Base-by-base conservation (phyloP, 2,329 filamentous ascomycete genomes). In the Apiospora rasikravindrae region DNA sequence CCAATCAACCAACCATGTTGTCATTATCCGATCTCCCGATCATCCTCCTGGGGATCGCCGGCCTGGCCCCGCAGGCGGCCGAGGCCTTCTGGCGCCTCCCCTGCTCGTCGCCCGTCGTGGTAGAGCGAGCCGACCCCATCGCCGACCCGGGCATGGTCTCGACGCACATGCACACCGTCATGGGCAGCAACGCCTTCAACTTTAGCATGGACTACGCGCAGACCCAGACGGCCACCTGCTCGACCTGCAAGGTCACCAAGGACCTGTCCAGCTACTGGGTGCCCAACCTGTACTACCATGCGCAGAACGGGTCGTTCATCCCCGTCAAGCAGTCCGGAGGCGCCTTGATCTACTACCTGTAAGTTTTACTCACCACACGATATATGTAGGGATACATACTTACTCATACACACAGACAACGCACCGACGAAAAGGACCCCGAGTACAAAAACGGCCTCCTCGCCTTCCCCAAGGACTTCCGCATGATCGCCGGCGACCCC, bases 181-280 rank as follows among this genome's bases (percentile, higher is more conserved):
- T 89, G 78, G 90, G 91, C 19, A 90, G 90, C 26, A 89, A 88
- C 74, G 89, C 85, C 10, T 92, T 93, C 78, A 84, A 85, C 53
- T 85, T 88, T 73, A 82, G 80, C 40, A 88, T 89, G 84, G 83
- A 82, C 71, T 91, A 87, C 77, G 82, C 84, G 11, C 82, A 85
- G 47, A 87, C 88, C n/a, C 82, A 84, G 71, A 79, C 79, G 33
- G 87, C 89, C 1, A 86, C 86, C 14, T 93, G 92, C 80, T 91
- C 91, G 1, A 91, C 91, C 4, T 93, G 91, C 80, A 85, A 86
- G 45, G 90, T 91, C 71, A 84, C 85, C 40, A 83, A 88, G 74
- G 91, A 93, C 79, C 82, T 88, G 72, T 91, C 88, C 71, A 92
- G 89, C 77, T 93, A 94, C 82, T 93, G 92, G 91, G 89, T 88